Evolutionary conservation across 1,139 yeast genomes (phyloP).

Genomic region (Hemisphaericaspora xylofermentans): DNA sequence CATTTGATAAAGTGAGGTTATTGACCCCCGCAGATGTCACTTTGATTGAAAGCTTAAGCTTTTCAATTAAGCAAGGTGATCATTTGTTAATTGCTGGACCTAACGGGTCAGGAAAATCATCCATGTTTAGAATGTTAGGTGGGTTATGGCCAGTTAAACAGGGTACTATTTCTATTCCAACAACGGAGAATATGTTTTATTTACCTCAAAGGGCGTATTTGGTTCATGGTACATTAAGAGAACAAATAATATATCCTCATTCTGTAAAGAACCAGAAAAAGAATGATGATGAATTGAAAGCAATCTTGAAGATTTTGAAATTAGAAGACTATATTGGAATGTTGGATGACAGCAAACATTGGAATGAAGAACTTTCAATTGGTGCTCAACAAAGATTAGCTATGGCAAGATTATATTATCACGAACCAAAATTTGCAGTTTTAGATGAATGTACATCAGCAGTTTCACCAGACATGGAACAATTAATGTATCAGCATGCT

Average conservation of each 20-base stretch:
- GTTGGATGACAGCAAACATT: conserved; percentile 70
- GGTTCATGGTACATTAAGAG: conserved; percentile 70
- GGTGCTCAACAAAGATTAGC: conserved; percentile 95
- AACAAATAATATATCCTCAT: conserved; percentile 87
- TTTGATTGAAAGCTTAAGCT: conserved; percentile 63
- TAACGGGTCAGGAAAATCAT: conserved; percentile 93
- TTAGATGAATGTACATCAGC: conserved; percentile 95
- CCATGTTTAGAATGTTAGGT: conserved; percentile 84
- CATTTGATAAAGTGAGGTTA: conserved; percentile 71
- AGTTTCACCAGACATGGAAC: conserved; percentile 88
- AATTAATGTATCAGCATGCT: conserved; percentile 84
- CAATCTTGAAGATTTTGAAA: conserved; percentile 60
- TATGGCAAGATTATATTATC: conserved; percentile 89
- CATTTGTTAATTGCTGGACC: conserved; percentile 92
- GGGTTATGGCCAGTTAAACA: conserved; percentile 88
- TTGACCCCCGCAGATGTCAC: conserved; percentile 84
- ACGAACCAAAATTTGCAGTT: conserved; percentile 89
- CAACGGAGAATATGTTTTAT: conserved; percentile 72
- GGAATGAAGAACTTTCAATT: conserved; percentile 86
- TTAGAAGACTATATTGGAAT: conserved; percentile 49
- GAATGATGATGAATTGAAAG: conserved; percentile 62
- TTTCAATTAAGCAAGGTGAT: conserved; percentile 76
- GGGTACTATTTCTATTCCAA: conserved; percentile 66
- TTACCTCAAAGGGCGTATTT: conserved; percentile 92
- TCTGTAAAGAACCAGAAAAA: conserved; percentile 50